Base-by-base conservation (phyloP, 208 protist genomes). In the Trypanosoma boissoni region DNA sequence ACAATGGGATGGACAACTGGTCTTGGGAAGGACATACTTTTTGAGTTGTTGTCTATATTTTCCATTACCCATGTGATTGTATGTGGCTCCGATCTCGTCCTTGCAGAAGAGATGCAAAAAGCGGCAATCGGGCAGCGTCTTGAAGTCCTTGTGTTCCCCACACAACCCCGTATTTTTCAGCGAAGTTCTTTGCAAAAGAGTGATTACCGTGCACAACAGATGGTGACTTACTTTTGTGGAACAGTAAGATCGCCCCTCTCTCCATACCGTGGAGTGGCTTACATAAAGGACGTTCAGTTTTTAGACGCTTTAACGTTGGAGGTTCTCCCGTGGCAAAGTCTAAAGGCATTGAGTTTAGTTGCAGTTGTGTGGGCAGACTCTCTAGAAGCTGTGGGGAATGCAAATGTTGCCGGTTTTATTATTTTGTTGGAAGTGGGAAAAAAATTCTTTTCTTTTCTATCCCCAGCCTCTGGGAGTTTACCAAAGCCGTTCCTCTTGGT, bases 401-500 rank as follows among this genome's bases (percentile, higher is more conserved):
- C 83, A 16, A 92, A 91, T 54, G 68, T 86, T 20, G 84, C 83
- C 9, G 88, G 88, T 28, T 88, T 80, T 68, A 68, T 95, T 29
- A 76, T 88, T 14, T 41, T 92, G 14, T 63, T 91, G 16, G 88
- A 95, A 61, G 73, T 91, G 2, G 84, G 85, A 7, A 85, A 83
- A 50, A 58, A 71, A 12, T 85, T 80, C 50, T 74, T 91, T 50
- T 86, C 84, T 12, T 88, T 95, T 60, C 73, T 92, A 10, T 70
- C 80, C 2, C 85, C 88, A 18, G 72, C 76, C 0, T 43, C 82
- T 4, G 83, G 85, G 0, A 72, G 64, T 29, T 63, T 95, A 29
- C 84, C 84, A 26, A 87, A 80, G 51, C 79, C 82, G 0, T 92
- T 78, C 48, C 52, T 95, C n/a, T 54, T 95, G 1, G 81, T 95